Conservation (phyloP, 2,329 filamentous ascomycete genomes). For the Colletotrichum melonis region DNA sequence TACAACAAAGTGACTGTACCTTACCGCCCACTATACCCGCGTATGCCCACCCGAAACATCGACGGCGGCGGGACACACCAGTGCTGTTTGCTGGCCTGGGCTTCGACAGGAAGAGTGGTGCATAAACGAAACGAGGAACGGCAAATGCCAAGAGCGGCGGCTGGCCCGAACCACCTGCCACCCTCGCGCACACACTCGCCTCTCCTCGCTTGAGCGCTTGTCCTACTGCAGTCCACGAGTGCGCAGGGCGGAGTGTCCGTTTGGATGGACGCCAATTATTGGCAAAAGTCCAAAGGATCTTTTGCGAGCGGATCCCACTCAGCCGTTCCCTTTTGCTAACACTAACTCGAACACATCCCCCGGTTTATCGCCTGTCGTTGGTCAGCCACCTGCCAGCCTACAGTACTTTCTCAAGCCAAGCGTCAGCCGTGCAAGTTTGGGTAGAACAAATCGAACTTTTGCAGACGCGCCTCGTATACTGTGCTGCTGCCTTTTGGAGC, state of each 20-base stretch:
- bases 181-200: not conserved
- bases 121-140: constrained; percentile 12
- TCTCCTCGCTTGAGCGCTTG: constrained; percentile 7
- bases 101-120: not conserved
- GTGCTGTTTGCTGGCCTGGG: not conserved
- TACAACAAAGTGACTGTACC: not conserved
- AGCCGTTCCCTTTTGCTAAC: constrained; percentile 17
- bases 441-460: constrained; percentile 8
- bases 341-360: constrained; percentile 11
- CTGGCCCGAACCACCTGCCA: constrained; percentile 24
- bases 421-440: not conserved
- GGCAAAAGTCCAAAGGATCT: constrained; percentile 26
- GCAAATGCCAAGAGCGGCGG: constrained; percentile 13
- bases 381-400: constrained; percentile 12
- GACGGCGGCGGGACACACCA: not conserved
- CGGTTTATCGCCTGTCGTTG: constrained; percentile 7
- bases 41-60: not conserved
- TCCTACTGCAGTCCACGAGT: not conserved
- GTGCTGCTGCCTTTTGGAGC: not conserved
- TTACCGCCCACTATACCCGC: not conserved
- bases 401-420: constrained; percentile 7
- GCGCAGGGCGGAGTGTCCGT: constrained; percentile 3
- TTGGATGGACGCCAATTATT: constrained; percentile 16
- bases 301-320: constrained; percentile 23
- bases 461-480: not conserved